These are phyloP conservation scores for Colletotrichum filicis DNA, from an alignment of 2,329 filamentous ascomycete species.

Conservation along the genomic window DNA sequence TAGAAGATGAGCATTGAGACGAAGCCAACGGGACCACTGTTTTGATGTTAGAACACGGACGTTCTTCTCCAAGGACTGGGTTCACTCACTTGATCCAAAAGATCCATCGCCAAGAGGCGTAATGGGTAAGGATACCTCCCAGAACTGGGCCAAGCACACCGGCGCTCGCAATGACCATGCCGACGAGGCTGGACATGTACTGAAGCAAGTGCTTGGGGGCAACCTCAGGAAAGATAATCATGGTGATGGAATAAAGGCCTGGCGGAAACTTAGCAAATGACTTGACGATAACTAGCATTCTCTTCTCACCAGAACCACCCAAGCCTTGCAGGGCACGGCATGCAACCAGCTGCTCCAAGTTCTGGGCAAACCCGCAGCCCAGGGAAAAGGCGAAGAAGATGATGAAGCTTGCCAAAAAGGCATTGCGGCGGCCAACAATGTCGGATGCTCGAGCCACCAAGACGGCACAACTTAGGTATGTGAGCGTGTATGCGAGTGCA, in stretches of 20 bases:
- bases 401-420: conserved; percentile 61
- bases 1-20: conserved; percentile 59
- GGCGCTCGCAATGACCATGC: conserved; percentile 58
- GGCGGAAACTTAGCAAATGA: neutral
- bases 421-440: conserved; percentile 62
- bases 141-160: conserved; percentile 64
- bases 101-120: conserved; percentile 63
- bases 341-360: conserved; percentile 54
- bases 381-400: conserved; percentile 68
- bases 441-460: conserved; percentile 66
- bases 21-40: conserved; percentile 57
- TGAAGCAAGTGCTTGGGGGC: conserved; percentile 52
- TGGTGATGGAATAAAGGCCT: conserved; percentile 66
- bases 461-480: conserved; percentile 67
- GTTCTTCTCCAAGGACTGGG: too few species aligned
- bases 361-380: conserved; percentile 60
- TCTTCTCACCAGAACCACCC: conserved; percentile 58
- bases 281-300: conserved; percentile 16
- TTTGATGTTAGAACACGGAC: conserved; percentile 12
- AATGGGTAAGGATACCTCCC: conserved; percentile 62
- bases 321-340: conserved; percentile 55
- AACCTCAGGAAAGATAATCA: conserved; percentile 65
- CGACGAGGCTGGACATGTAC: conserved; percentile 59
- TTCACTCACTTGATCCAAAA: conserved; percentile 68
- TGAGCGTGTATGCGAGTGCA: conserved; percentile 64